These are phyloP conservation scores for Tillandsia leiboldiana DNA, from an alignment of 176 grass and related monocot genomes.

Conservation along the genomic window DNA sequence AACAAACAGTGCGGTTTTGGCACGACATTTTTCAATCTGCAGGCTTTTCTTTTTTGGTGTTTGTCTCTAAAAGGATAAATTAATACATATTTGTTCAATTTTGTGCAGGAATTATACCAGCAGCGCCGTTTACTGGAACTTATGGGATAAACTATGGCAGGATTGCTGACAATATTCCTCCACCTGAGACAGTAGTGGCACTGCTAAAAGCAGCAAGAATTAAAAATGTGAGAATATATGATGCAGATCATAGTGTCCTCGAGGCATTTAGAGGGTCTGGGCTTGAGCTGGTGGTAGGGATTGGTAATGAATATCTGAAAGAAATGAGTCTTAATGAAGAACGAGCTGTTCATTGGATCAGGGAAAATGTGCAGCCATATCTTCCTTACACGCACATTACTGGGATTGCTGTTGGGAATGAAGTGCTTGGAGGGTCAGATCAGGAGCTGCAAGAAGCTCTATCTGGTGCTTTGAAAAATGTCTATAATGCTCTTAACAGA, in stretches of 20 bases:
- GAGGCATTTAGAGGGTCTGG: constrained; percentile 77
- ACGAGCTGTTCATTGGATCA: constrained; percentile 58
- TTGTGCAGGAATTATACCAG: constrained; percentile 1
- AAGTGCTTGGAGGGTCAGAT: constrained; percentile 69
- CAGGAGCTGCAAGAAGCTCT: constrained; percentile 50
- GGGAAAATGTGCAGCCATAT: constrained; percentile 81
- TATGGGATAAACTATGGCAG: constrained; percentile 94
- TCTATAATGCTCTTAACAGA: constrained; percentile 62
- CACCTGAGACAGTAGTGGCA: constrained; percentile 65
- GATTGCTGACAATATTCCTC: constrained; percentile 78
- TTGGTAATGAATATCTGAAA: constrained; percentile 49
- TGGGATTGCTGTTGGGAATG: constrained; percentile 86
- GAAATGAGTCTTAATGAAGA: constrained; percentile 64
- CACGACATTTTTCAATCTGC: background rate
- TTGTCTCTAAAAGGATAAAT: background rate
- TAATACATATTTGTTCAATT: background rate
- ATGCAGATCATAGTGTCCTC: constrained; percentile 60
- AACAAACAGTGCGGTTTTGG: background rate
- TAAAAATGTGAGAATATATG: constrained; percentile 92
- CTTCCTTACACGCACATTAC: constrained; percentile 47
- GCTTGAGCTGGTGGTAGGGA: constrained; percentile 59
- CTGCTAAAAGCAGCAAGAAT: constrained; percentile 71
- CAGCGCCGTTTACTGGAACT: constrained; percentile 49
- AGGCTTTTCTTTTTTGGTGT: background rate
- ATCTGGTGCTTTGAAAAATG: constrained; percentile 64